Base-by-base conservation (phyloP, 495 filamentous ascomycete species). In the Penicillium flavigenum region DNA sequence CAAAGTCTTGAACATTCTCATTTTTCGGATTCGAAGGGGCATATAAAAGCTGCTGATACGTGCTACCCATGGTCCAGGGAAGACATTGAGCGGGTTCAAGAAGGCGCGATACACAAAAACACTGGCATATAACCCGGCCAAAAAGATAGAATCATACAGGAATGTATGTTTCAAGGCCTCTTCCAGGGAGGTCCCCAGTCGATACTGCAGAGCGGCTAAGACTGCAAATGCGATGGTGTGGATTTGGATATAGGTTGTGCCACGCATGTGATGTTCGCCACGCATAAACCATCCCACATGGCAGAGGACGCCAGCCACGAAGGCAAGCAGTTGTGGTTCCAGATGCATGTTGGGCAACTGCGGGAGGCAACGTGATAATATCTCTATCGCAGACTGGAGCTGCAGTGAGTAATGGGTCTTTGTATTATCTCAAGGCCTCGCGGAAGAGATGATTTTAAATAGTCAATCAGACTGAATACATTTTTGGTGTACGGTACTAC, bases 31-130 rank as follows among this genome's bases (percentile, higher is more conserved):
- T 26, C 56, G 63, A 22, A 52, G 60, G 27, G 51, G 66, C 29
- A 64, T 70, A 65, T 63, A 81, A 5, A 79, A 57, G 26, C 72
- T 76, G 2, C 67, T 65, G 63, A 81, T 57, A 57, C 64, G 54
- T 1, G 75, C 72, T 6, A 53, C 12, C 10, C 55, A 63, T 0
- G 79, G 78, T 0, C 78, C 79, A 1, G 76, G 75, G 47, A 79
- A 78, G 20, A 57, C 38, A 3, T 68, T 56, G 1, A 81, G 64
- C 0, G 67, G 70, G 54, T 79, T 70, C 41, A 79, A 71, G 56
- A 67, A 74, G 11, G 62, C 39, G 5, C 78, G 73, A 49, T 80
- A 82, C 31, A 73, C 41, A 20, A 72, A 24, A 12, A 65, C n/a
- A n/a, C n/a, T n/a, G 39, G 26, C 78, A 82, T 22, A 29, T 19